Evolutionary conservation across 1,139 yeast species (phyloP).

Genomic region (Geotrichum cucujoidarum): DNA sequence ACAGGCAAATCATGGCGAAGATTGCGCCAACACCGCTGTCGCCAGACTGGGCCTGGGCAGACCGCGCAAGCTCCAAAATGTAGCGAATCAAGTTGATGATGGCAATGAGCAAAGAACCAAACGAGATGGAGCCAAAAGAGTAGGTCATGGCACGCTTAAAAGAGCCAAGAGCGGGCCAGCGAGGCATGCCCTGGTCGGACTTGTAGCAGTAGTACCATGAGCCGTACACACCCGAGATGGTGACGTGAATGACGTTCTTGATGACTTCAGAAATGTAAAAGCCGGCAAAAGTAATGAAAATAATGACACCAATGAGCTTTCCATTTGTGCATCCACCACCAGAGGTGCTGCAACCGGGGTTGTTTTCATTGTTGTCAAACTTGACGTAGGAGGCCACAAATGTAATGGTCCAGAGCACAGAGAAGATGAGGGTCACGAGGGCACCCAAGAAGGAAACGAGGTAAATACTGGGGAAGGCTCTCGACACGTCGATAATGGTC

Average conservation of each 20-base stretch:
- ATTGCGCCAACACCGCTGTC: conserved; percentile 44
- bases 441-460: conserved; percentile 62
- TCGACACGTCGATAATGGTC: conserved; percentile 72
- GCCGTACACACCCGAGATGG: conserved; percentile 82
- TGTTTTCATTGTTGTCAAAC: conserved; percentile 49
- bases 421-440: conserved; percentile 57
- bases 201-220: conserved; percentile 82
- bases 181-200: conserved; percentile 77
- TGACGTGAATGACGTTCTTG: conserved; percentile 77
- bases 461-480: conserved; percentile 62
- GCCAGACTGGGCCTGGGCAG: conserved; percentile 46
- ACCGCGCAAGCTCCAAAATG: conserved; percentile 45
- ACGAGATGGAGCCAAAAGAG: conserved; percentile 86
- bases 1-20: conserved; percentile 49
- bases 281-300: conserved; percentile 79
- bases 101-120: conserved; percentile 80
- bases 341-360: conserved; percentile 46
- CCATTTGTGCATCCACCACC: conserved; percentile 67
- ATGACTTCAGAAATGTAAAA: conserved; percentile 81
- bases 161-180: conserved; percentile 75
- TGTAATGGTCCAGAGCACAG: conserved; percentile 59
- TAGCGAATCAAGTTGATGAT: conserved; percentile 62
- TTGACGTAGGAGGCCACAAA: conserved; percentile 74
- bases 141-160: conserved; percentile 78
- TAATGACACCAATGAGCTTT: conserved; percentile 58